Evolutionary conservation across 345 rosid species (phyloP).

Genomic region (Hibiscus mutabilis): DNA sequence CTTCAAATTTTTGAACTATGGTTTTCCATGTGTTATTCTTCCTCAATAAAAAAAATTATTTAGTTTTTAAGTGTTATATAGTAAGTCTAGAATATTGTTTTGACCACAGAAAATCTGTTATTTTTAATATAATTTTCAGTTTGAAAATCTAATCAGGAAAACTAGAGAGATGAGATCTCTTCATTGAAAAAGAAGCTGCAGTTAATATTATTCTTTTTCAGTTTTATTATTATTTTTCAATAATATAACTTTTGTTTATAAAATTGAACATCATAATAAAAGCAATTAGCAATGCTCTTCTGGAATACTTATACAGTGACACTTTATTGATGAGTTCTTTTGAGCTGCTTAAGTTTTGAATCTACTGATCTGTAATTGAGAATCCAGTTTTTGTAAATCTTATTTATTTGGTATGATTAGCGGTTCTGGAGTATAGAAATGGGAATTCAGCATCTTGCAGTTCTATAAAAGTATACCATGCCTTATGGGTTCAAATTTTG

Average conservation of each 20-base stretch:
- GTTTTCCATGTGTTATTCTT: neutral
- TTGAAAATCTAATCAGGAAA: conserved; percentile 2
- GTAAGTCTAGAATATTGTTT: neutral
- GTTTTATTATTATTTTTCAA: neutral
- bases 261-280: neutral
- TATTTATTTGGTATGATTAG: neutral
- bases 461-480: neutral
- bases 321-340: neutral
- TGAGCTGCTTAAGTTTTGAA: neutral
- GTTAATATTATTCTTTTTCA: neutral
- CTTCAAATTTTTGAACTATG: neutral
- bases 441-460: neutral
- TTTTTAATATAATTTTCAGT: neutral
- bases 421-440: neutral
- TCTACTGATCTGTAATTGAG: conserved; percentile 1
- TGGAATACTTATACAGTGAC: neutral
- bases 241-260: no score
- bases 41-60: neutral
- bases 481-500: neutral
- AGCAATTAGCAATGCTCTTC: neutral
- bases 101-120: neutral
- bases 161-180: neutral
- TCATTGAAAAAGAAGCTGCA: neutral
- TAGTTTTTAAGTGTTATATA: neutral
- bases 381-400: neutral